These are phyloP conservation scores for Fusarium keratoplasticum DNA, from an alignment of 2,329 filamentous ascomycete genomes.

Conservation along the genomic window DNA sequence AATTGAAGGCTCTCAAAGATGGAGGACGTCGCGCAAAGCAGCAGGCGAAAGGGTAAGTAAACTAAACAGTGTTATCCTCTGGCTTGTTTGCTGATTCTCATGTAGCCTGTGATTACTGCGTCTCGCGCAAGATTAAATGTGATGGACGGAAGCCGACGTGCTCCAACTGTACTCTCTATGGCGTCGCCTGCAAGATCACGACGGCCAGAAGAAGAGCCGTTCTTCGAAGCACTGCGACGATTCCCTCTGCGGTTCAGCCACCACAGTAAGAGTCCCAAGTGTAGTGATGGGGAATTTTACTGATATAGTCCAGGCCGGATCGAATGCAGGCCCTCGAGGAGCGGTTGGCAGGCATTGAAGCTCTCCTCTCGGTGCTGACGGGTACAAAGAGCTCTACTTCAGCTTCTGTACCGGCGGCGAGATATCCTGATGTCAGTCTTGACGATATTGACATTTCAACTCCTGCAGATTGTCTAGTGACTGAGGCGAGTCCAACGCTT, in stretches of 20 bases:
- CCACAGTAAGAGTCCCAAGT: neutral
- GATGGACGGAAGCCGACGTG: constrained; percentile 53
- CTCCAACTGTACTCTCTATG: constrained; percentile 54
- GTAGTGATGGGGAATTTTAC: neutral
- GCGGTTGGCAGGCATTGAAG: constrained; percentile 34
- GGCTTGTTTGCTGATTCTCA: neutral
- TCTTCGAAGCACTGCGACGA: neutral
- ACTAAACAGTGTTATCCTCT: neutral
- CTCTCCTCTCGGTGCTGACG: constrained; percentile 15
- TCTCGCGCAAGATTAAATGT: constrained; percentile 55
- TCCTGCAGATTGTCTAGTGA: neutral
- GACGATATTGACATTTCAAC: neutral
- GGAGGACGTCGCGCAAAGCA: constrained; percentile 17
- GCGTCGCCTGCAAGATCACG: constrained; percentile 44
- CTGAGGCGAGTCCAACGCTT: neutral
- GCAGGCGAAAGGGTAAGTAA: constrained; percentile 35
- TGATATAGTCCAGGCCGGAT: constrained; percentile 15
- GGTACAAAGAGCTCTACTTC: neutral
- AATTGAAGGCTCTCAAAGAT: neutral
- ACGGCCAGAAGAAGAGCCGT: constrained; percentile 7
- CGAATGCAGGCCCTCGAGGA: constrained; percentile 31
- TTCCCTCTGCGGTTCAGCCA: neutral
- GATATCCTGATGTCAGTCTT: neutral
- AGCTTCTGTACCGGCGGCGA: neutral
- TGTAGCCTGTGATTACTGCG: constrained; percentile 52